A percentile compares a stretch with the other conserved stretches of the same genome.
These are phyloP conservation scores for Solanum hybrid DNA, from an alignment of 305 asterid genomes.

Conservation along the genomic window DNA sequence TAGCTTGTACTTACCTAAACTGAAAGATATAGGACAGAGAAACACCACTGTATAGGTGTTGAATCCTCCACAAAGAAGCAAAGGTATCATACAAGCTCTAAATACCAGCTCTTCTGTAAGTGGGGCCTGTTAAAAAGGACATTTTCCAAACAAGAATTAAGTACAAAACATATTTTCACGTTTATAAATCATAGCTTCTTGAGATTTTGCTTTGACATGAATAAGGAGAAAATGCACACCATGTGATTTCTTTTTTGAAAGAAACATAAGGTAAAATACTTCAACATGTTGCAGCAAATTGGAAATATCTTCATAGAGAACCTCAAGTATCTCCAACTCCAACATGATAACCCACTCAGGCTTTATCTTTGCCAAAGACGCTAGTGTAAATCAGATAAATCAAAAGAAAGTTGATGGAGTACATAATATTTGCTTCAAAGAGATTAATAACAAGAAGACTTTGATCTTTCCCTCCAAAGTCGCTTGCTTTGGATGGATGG, in stretches of 20 bases:
- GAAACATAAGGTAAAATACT: background rate
- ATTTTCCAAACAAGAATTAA: background rate
- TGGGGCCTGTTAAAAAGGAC: conserved; percentile 64
- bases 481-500: background rate
- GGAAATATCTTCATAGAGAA: background rate
- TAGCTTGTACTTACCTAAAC: conserved; percentile 54
- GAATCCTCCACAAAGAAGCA: conserved; percentile 87
- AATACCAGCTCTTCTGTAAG: conserved; percentile 90
- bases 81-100: conserved; percentile 94
- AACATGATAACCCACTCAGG: background rate
- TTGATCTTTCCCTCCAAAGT: background rate
- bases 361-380: background rate
- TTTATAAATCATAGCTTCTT: background rate
- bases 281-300: background rate
- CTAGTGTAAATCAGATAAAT: background rate
- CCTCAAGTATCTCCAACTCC: background rate
- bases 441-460: background rate
- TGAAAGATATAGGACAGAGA: conserved; percentile 81
- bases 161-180: background rate
- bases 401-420: background rate
- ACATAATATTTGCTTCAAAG: background rate
- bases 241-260: background rate
- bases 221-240: background rate
- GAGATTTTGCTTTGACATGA: background rate
- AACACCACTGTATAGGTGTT: conserved; percentile 49